Percentiles rank a stretch among this genome's conserved stretches.
Evolutionary conservation across 2,329 filamentous ascomycete genomes (phyloP).

Genomic region (Colletotrichum tofieldiae): DNA sequence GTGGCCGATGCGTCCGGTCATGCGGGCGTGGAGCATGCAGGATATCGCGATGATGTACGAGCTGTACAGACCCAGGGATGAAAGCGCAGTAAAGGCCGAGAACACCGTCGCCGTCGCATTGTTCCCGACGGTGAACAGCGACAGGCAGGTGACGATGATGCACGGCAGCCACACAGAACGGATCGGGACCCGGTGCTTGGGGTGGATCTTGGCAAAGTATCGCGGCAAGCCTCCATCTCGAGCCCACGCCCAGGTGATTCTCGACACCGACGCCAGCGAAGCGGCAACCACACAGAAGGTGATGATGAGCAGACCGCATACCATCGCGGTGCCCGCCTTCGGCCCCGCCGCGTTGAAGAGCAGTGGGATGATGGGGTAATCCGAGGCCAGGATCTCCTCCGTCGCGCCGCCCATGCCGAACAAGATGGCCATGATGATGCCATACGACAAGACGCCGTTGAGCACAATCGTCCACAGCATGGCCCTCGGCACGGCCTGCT

Average conservation of each 20-base stretch:
- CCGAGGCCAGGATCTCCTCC: constrained; percentile 32
- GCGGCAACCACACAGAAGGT: constrained; percentile 49
- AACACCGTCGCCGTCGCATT: constrained; percentile 41
- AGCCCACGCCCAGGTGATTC: constrained; percentile 38
- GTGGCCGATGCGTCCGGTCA: constrained; percentile 35
- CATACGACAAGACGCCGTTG: constrained; percentile 56
- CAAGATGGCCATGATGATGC: constrained; percentile 36
- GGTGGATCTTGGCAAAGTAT: constrained; percentile 39
- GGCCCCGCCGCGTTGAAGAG: constrained; percentile 35
- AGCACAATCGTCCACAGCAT: constrained; percentile 45
- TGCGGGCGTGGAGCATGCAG: constrained; percentile 38
- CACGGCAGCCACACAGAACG: constrained; percentile 37
- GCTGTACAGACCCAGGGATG: constrained; percentile 37
- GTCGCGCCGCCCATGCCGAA: constrained; percentile 38
- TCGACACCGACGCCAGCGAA: constrained; percentile 52
- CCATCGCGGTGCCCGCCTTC: constrained; percentile 35
- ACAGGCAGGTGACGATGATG: constrained; percentile 36
- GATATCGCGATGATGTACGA: constrained; percentile 42
- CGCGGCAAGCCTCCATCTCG: constrained; percentile 36
- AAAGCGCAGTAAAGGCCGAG: constrained; percentile 37
- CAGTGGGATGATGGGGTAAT: constrained; percentile 38
- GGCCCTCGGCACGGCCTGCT: constrained; percentile 37
- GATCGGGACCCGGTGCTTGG: constrained; percentile 33
- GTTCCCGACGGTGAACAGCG: constrained; percentile 36
- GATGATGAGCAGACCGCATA: constrained; percentile 40